Conservation (phyloP, 208 protist species). For the Leishmania gerbilli region DNA sequence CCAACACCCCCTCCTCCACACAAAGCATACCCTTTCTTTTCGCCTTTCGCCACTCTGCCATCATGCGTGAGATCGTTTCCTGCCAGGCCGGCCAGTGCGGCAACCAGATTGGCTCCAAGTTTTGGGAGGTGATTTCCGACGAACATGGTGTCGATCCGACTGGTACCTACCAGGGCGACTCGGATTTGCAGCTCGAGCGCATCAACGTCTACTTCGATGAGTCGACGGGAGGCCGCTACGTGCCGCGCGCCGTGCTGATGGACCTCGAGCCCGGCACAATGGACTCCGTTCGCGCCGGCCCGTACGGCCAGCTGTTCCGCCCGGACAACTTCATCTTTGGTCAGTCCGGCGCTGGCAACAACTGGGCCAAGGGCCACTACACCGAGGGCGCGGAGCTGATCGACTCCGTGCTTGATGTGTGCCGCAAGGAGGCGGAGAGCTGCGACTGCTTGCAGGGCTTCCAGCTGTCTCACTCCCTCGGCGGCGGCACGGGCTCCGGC, state of each 20-base stretch:
- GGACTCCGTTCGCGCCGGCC: conserved; percentile 95
- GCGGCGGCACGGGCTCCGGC: too few relatives aligned
- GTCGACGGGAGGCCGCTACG: conserved; percentile 63
- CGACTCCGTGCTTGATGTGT: conserved; percentile 97
- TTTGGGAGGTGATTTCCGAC: conserved; percentile 82
- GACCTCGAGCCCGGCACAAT: conserved; percentile 96
- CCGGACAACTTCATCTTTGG: conserved; percentile 99
- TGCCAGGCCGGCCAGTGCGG: conserved; percentile 79
- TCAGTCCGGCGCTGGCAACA: conserved; percentile 98
- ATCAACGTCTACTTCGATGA: conserved; percentile 99
- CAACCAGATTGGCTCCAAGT: conserved; percentile 85
- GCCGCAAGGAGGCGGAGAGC: conserved; percentile 99
- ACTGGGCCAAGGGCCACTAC: conserved; percentile 99
- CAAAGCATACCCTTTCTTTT: background rate
- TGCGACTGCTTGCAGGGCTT: too few relatives aligned
- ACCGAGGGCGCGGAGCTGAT: conserved; percentile 98
- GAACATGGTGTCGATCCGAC: conserved; percentile 92
- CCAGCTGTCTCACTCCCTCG: too few relatives aligned
- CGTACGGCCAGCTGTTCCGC: conserved; percentile 92
- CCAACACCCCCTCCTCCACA: background rate
- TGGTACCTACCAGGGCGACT: conserved; percentile 90
- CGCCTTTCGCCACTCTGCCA: background rate
- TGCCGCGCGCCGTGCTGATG: conserved; percentile 80
- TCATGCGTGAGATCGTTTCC: conserved; percentile 91
- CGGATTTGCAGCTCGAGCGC: conserved; percentile 97